These are phyloP conservation scores for Aaosphaeria pasadenensis DNA, from an alignment of 2,329 filamentous ascomycete species.

Conservation along the genomic window DNA sequence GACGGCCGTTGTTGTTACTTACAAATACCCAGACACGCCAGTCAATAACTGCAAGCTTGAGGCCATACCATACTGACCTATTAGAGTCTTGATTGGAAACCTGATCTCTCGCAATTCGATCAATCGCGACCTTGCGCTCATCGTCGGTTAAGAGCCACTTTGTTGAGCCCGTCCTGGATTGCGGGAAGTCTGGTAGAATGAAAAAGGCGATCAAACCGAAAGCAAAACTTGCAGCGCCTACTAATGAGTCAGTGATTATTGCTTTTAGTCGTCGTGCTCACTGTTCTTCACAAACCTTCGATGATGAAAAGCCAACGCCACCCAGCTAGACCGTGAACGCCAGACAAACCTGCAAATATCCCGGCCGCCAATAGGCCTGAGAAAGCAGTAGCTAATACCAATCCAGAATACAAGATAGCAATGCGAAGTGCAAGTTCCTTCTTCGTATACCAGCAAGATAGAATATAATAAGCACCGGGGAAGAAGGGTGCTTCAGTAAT, in stretches of 20 bases:
- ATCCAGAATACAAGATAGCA: background rate
- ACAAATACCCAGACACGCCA: too few species aligned
- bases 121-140: too few species aligned
- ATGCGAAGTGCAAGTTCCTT: background rate
- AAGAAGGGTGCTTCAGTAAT: background rate
- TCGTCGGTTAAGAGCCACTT: too few species aligned
- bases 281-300: background rate
- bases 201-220: background rate
- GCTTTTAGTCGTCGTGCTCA: too few species aligned
- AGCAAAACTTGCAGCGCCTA: background rate
- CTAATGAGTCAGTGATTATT: too few species aligned
- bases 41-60: too few species aligned
- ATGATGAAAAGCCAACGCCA: background rate
- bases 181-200: background rate
- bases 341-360: background rate
- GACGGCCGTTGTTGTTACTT: too few species aligned
- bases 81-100: too few species aligned
- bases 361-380: background rate
- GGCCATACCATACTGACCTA: too few species aligned
- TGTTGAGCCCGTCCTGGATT: background rate
- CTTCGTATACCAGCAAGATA: background rate
- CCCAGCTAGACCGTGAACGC: background rate
- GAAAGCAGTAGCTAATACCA: background rate
- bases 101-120: too few species aligned
- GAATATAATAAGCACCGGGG: background rate